These are phyloP conservation scores for Pholiota conissans DNA, from an alignment of 768 basidiomycete genomes.

Conservation along the genomic window DNA sequence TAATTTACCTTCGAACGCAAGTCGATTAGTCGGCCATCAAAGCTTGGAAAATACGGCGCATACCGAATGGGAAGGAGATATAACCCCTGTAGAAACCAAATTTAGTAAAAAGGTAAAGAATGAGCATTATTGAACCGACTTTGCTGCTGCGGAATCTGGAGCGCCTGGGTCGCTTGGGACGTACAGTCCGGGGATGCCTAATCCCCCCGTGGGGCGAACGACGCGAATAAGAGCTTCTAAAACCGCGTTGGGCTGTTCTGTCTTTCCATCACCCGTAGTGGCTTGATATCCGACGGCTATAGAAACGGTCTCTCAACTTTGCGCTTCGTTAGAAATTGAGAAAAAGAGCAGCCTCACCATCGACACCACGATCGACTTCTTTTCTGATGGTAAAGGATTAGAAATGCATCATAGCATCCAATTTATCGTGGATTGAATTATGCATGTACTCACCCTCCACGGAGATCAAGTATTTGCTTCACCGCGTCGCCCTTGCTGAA, in stretches of 20 bases:
- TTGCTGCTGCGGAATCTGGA: constrained; percentile 49
- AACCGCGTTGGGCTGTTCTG: constrained; percentile 55
- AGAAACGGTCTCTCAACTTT: background rate
- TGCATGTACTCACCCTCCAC: constrained; percentile 46
- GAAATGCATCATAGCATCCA: background rate
- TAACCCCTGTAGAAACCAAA: constrained; percentile 34
- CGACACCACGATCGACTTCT: constrained; percentile 53
- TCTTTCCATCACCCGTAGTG: constrained; percentile 51
- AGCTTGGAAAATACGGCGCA: background rate
- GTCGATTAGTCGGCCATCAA: background rate
- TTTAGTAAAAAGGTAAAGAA: background rate
- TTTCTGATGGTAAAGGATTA: constrained; percentile 22
- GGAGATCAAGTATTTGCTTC: constrained; percentile 42
- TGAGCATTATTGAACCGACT: constrained; percentile 28
- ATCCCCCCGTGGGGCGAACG: constrained; percentile 52
- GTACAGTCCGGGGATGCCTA: constrained; percentile 59
- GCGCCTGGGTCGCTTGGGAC: constrained; percentile 60
- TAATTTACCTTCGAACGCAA: constrained; percentile 33
- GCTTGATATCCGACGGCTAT: constrained; percentile 57
- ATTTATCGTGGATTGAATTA: no score
- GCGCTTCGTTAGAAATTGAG: no score
- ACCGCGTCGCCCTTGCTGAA: constrained; percentile 48
- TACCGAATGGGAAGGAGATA: constrained; percentile 53
- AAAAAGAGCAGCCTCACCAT: constrained; percentile 28
- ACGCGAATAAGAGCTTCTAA: constrained; percentile 51